Base-by-base conservation (phyloP, 441 rosid species). In the Omphalea diandra region DNA sequence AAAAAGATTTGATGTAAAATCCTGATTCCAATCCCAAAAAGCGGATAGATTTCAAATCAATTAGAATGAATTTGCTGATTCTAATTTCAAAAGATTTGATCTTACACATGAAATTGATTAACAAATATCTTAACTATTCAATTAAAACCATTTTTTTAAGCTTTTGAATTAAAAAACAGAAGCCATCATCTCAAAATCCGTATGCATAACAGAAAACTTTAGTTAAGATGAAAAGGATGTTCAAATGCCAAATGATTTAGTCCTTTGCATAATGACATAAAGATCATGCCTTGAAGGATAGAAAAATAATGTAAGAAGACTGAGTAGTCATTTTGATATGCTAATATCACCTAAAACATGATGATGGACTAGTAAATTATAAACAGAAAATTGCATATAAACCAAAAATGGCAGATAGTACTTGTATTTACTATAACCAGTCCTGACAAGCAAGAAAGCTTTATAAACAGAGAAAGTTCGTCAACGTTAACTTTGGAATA, bases 121-220 rank as follows among this genome's bases (percentile, higher is more conserved):
- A 27, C n/a, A n/a, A n/a, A n/a, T n/a, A n/a, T 1, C n/a, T n/a
- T n/a, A n/a, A n/a, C 9, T 12, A 17, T 15, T 57, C 20, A 17
- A 57, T 32, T 47, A n/a, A 5, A n/a, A n/a, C 5, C 3, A n/a
- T 47, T 47, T 1, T 47, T n/a, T 18, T 11, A 44, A 44, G 3
- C 3, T 44, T 44, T 44, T 47, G 53, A n/a, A 20, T 52, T 52
- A 20, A 20, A 52, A 35, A 59, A 59, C 44, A 33, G 27, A n/a
- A 35, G 22, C 29, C 2, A 35, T 35, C 27, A n/a, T 15, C 7
- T 52, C 56, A 52, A 22, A 22, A 14, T 18, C 12, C 40, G 35
- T 33, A 59, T 59, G 60, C 63, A 59, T 35, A n/a, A 59, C 24
- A n/a, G n/a, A n/a, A n/a, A n/a, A n/a, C n/a, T n/a, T 58, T 33